A percentile compares a stretch with the other conserved stretches of the same genome.
These are phyloP conservation scores for Glarea lozoyensis DNA, from an alignment of 495 filamentous ascomycete genomes.

Conservation along the genomic window DNA sequence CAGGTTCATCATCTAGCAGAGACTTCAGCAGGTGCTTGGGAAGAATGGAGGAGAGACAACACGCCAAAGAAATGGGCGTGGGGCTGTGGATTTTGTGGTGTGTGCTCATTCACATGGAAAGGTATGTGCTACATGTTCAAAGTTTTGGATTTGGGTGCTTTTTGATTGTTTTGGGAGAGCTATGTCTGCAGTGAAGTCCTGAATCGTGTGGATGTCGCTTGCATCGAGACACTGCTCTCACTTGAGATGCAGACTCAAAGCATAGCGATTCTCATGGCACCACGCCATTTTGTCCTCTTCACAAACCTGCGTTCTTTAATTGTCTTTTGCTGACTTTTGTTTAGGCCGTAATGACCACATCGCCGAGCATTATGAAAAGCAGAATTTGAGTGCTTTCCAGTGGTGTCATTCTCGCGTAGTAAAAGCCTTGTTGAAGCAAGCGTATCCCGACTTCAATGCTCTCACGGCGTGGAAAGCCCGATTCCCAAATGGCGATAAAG, in stretches of 20 bases:
- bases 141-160: background rate
- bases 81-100: conserved; percentile 14
- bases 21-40: conserved; percentile 1
- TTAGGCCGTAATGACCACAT: conserved; percentile 1
- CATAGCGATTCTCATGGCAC: too few relatives aligned
- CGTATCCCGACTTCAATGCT: conserved; percentile 4
- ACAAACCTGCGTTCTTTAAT: background rate
- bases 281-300: too few relatives aligned
- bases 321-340: background rate
- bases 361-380: conserved; percentile 9
- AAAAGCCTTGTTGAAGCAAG: conserved; percentile 10
- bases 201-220: too few relatives aligned
- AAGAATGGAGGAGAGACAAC: conserved; percentile 2
- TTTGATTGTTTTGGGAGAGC: background rate
- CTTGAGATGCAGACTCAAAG: too few relatives aligned
- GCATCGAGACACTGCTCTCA: too few relatives aligned
- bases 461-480: conserved; percentile 1
- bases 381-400: background rate
- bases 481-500: background rate
- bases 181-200: background rate
- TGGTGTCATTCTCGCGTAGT: conserved; percentile 7
- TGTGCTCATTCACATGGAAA: conserved; percentile 6
- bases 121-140: conserved; percentile 7
- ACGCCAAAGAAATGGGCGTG: conserved; percentile 11
- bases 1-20: conserved; percentile 8